A percentile compares a stretch with the other conserved stretches of the same genome.
Evolutionary conservation across 192 early-diverging fungal species (phyloP).

Genomic region (Podila epigama): DNA sequence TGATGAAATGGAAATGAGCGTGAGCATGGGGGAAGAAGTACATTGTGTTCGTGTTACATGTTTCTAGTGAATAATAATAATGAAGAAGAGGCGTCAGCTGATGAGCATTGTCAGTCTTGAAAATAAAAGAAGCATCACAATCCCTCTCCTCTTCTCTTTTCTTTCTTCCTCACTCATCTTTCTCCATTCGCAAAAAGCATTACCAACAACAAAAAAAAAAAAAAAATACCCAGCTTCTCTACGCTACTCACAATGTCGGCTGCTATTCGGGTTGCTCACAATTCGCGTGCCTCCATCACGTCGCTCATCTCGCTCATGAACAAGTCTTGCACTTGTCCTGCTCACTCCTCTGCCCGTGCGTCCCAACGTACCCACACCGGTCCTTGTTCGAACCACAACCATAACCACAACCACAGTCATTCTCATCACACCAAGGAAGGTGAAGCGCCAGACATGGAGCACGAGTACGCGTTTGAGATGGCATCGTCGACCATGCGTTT

Average conservation of each 20-base stretch:
- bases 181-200: background rate
- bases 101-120: too few species aligned
- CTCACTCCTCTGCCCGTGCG: conserved; percentile 37
- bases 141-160: background rate
- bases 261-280: conserved; percentile 37
- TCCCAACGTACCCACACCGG: conserved; percentile 1
- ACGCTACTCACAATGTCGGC: conserved; percentile 21
- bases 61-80: too few species aligned
- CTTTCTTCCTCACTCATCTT: background rate
- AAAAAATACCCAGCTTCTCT: too few species aligned
- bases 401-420: conserved; percentile 4
- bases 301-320: conserved; percentile 50
- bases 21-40: too few species aligned
- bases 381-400: conserved; percentile 15
- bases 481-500: conserved; percentile 89
- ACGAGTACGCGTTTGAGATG: conserved; percentile 87
- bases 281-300: conserved; percentile 39
- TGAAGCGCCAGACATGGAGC: conserved; percentile 1
- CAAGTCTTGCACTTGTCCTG: conserved; percentile 48
- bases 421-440: background rate
- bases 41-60: too few species aligned
- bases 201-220: background rate
- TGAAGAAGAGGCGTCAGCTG: too few species aligned
- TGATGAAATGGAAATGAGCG: too few species aligned
- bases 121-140: background rate